Evolutionary conservation across 2,329 filamentous ascomycete species (phyloP).

Genomic region (Penicillium paneum): DNA sequence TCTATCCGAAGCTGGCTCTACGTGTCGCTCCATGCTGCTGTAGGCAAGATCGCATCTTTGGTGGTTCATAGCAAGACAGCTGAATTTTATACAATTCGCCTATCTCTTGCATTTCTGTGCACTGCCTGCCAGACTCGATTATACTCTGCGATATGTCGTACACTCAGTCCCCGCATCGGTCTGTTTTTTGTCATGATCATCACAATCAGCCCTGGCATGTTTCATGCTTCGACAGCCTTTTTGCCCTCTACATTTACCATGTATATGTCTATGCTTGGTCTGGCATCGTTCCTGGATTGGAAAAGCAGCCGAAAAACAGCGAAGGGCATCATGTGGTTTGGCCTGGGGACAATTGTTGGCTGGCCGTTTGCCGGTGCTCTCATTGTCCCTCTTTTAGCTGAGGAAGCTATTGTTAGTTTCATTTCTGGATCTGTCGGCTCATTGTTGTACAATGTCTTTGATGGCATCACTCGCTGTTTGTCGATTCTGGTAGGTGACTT

Average conservation of each 20-base stretch:
- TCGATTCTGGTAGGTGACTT: slow-evolving; percentile 63
- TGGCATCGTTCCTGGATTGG: slow-evolving; percentile 89
- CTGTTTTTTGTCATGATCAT: slow-evolving; percentile 77
- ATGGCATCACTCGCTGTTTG: slow-evolving; percentile 65
- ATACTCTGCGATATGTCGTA: slow-evolving; percentile 71
- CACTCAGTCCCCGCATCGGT: slow-evolving; percentile 77
- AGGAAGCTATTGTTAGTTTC: slow-evolving; percentile 63
- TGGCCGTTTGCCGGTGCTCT: slow-evolving; percentile 93
- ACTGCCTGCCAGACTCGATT: slow-evolving; percentile 78
- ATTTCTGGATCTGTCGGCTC: slow-evolving; percentile 58
- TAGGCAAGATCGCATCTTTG: slow-evolving; percentile 65
- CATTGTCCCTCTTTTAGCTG: slow-evolving; percentile 72
- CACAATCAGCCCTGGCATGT: slow-evolving; percentile 82
- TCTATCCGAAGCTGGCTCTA: slow-evolving; percentile 96
- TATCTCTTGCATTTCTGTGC: slow-evolving; percentile 70
- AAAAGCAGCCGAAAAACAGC: slow-evolving; percentile 73
- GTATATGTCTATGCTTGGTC: slow-evolving; percentile 84
- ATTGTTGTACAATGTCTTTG: slow-evolving; percentile 58
- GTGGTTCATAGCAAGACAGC: slow-evolving; percentile 46
- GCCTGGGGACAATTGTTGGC: slow-evolving; percentile 76
- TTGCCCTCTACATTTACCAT: slow-evolving; percentile 95
- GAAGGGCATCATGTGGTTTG: slow-evolving; percentile 86
- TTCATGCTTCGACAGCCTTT: slow-evolving; percentile 82
- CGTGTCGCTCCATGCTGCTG: slow-evolving; percentile 70
- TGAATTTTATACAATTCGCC: slow-evolving; percentile 86